A percentile compares a stretch with the other conserved stretches of the same genome.
Evolutionary conservation across 257 asterid species (phyloP).

Genomic region (Oldenlandia corymbosa): DNA sequence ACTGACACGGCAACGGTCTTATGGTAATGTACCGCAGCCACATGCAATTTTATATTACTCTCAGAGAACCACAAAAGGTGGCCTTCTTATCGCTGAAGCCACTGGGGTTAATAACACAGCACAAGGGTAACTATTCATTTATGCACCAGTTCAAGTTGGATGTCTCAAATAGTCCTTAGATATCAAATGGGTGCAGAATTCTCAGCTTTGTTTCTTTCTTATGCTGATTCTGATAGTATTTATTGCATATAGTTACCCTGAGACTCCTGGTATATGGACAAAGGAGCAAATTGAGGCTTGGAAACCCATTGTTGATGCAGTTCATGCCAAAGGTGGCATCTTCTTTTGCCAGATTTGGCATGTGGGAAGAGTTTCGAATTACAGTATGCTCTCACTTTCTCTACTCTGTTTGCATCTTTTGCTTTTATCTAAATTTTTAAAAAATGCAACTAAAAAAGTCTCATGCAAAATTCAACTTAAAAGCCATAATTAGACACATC

Average conservation of each 20-base stretch:
- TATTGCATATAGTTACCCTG: conserved; percentile 13
- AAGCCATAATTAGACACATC: neutral
- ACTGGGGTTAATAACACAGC: conserved; percentile 52
- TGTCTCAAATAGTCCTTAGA: neutral
- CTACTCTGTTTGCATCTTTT: neutral
- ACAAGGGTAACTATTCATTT: conserved; percentile 25
- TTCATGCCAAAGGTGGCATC: conserved; percentile 32
- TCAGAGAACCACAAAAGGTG: conserved; percentile 55
- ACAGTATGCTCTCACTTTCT: conserved; percentile 7
- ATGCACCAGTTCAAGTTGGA: neutral
- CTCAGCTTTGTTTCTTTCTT: neutral
- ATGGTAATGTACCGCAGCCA: conserved; percentile 49
- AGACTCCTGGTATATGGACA: conserved; percentile 33
- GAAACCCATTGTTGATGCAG: conserved; percentile 38
- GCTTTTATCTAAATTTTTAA: too few relatives aligned
- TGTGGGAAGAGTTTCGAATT: conserved; percentile 24
- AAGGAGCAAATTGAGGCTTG: conserved; percentile 38
- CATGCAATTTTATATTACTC: conserved; percentile 63
- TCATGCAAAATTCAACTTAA: neutral
- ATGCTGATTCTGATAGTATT: neutral
- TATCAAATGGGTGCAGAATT: neutral
- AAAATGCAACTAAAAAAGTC: neutral
- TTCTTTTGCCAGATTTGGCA: conserved; percentile 33
- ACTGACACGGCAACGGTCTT: conserved; percentile 60
- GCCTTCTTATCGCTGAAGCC: conserved; percentile 51